A percentile compares a stretch with the other conserved stretches of the same genome.
Conservation (phyloP, 2,329 filamentous ascomycete species). For the Tolypocladium pustulatum region DNA sequence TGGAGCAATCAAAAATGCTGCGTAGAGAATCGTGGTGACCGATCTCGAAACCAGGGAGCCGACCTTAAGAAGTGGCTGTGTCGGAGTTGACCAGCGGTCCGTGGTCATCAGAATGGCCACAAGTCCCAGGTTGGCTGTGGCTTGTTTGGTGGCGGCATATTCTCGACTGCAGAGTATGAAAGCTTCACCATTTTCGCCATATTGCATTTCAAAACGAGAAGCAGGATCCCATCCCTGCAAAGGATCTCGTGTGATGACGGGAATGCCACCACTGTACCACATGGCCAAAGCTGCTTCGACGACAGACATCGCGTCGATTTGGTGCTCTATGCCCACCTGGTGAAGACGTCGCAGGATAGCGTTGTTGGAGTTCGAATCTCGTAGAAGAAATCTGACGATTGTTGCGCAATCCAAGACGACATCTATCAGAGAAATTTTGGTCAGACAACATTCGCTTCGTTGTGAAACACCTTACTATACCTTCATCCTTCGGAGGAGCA, state of each 20-base stretch:
- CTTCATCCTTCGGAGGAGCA: not conserved
- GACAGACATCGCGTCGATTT: constrained; percentile 2
- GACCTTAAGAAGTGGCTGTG: constrained; percentile 7
- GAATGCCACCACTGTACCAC: constrained; percentile 10
- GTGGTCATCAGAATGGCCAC: constrained; percentile 13
- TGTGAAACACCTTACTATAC: not conserved
- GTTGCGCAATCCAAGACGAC: constrained; percentile 3
- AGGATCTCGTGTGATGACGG: constrained; percentile 6
- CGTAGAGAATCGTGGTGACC: constrained; percentile 10
- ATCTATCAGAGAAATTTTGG: constrained; percentile 1
- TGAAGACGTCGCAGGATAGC: constrained; percentile 6
- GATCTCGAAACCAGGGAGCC: constrained; percentile 9
- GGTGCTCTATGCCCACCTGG: not conserved
- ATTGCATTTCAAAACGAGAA: not conserved
- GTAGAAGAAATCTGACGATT: constrained; percentile 4
- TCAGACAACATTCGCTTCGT: not conserved
- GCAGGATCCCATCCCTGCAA: constrained; percentile 6
- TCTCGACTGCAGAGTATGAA: constrained; percentile 2
- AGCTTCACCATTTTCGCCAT: not conserved
- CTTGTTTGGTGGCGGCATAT: constrained; percentile 5
- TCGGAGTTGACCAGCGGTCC: constrained; percentile 7
- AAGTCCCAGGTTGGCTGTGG: constrained; percentile 12
- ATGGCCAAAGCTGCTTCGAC: constrained; percentile 7
- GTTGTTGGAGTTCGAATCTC: constrained; percentile 3
- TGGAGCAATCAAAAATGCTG: constrained; percentile 9